These are phyloP conservation scores for Musa balbisiana DNA, from an alignment of 202 grass and related monocot species.

Conservation along the genomic window DNA sequence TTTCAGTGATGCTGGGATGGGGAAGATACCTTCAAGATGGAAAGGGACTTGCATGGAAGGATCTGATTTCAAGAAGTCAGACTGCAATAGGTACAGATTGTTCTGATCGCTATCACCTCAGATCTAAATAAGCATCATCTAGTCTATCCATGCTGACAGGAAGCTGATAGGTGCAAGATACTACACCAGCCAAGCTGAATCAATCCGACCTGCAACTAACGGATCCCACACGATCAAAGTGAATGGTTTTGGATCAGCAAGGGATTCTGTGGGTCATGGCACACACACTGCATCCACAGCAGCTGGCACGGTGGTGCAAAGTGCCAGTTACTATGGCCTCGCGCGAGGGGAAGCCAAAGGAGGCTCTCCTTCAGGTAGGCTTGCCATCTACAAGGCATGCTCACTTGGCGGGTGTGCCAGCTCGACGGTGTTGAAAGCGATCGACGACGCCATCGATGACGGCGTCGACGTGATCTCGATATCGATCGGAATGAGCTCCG, in stretches of 20 bases:
- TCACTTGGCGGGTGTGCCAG: conserved; percentile 61
- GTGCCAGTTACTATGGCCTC: conserved; percentile 66
- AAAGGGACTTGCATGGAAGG: conserved; percentile 89
- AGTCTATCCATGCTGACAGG: conserved; percentile 24
- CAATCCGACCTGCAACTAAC: conserved; percentile 16
- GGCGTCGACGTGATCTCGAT: conserved; percentile 84
- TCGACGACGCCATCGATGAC: conserved; percentile 84
- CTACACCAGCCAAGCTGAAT: conserved; percentile 44
- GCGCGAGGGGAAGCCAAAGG: conserved; percentile 64
- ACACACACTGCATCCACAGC: conserved; percentile 90
- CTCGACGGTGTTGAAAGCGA: conserved; percentile 69
- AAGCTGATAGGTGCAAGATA: conserved; percentile 88
- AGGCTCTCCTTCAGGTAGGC: conserved; percentile 48
- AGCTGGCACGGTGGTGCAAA: conserved; percentile 39
- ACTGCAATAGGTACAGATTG: conserved; percentile 62
- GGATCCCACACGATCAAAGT: conserved; percentile 1
- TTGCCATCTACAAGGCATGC: conserved; percentile 80
- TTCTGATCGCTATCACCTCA: too few species aligned
- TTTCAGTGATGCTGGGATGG: conserved; percentile 70
- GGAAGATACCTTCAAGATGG: conserved; percentile 59
- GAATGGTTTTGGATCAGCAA: conserved; percentile 32
- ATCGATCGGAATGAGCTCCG: conserved; percentile 81
- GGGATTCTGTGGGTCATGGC: conserved; percentile 70
- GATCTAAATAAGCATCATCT: too few species aligned
- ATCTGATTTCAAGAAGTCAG: conserved; percentile 75